Base-by-base conservation (phyloP, 2,329 filamentous ascomycete species). In the Claviceps sp. region DNA sequence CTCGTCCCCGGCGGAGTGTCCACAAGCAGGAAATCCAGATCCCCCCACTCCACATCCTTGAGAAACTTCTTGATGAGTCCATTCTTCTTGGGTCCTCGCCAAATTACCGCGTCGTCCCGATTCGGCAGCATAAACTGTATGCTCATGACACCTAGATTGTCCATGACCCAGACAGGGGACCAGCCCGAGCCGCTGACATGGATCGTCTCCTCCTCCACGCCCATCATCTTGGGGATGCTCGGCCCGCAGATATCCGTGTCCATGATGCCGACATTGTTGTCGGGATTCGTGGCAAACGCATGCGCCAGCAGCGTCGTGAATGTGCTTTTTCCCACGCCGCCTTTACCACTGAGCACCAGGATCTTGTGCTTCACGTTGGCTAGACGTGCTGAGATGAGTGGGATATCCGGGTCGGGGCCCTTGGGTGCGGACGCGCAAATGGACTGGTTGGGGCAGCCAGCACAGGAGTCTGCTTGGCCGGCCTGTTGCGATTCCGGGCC, bases 221-320 rank as follows among this genome's bases (percentile, higher is more conserved):
- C 93, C 83, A 98, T 90, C 91, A 98, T 97, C 72, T 96, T 96
- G 20, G 93, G 93, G 61, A 98, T 96, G 57, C 83, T 88, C 0
- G 93, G 93, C 0, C 93, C 93, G 69, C 89, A 96, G 56, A 98
- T 95, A 67, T 98, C 93, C 6, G 93, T 94, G 68, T 98, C 93
- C 88, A 97, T 96, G 60, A 98, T 84, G 20, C 91, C 93, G 29
- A 98, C 87, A 1, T 81, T 88, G 52, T 74, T 84, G 45, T 84
- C 80, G 0, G 84, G 81, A 66, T 94, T 88, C 14, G 80, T 79
- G 1, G 93, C 88, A 61, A 98, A 94, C 1, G 87, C 90, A 64
- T 95, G 88, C 2, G 87, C 86, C 17, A 97, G 80, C 60, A 97
- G 80, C 2, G 83, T 85, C 3, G 87, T 91, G 64, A 97, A 95